Base-by-base conservation (phyloP, 2,329 filamentous ascomycete species). In the Exutisphaerella laricina region DNA sequence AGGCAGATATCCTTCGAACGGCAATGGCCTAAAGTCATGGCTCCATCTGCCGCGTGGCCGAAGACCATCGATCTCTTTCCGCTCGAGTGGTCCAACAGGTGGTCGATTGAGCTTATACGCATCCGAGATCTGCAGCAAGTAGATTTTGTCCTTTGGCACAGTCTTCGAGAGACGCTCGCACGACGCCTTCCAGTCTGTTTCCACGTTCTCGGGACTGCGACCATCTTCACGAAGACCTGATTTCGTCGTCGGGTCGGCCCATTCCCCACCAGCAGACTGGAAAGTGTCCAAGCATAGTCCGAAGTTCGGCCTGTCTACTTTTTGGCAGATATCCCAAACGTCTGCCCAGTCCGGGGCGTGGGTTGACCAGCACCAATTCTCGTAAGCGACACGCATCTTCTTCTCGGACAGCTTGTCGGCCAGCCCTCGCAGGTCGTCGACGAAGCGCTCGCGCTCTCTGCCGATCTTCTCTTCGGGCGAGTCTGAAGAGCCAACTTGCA, bases 321-420 rank as follows among this genome's bases (percentile, higher is more conserved):
- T 70, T 49, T 74, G 58, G 3, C 86, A 80, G 9, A 88, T 80
- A 2, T 76, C 66, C 82, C 82, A 88, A 0, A 81, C 80, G 36
- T 80, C 72, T 50, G 74, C 75, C 85, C 84, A 90, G 1, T 67
- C 71, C 0, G 80, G 75, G 0, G 83, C 81, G 36, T 79, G 75
- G 0, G 83, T 85, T 0, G 80, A 80, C 85, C 84, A 89, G 64
- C 84, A 87, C 83, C 84, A 88, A 58, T 88, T 88, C 65, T 89
- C 84, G 53, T 88, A 89, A 0, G 84, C 83, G 13, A 89, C 66
- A 5, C 75, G 72, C 58, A 79, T 77, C 0, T 72, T 71, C 34
- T 77, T 71, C 16, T 70, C 59, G 0, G 73, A 74, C 1, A 84
- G 70, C 39, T 84, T 65, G 41, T 84, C 79, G 2, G 78, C 79